A percentile compares a stretch with the other conserved stretches of the same genome.
Conservation (phyloP, 495 filamentous ascomycete genomes). For the Hyaloscypha finlandica region DNA sequence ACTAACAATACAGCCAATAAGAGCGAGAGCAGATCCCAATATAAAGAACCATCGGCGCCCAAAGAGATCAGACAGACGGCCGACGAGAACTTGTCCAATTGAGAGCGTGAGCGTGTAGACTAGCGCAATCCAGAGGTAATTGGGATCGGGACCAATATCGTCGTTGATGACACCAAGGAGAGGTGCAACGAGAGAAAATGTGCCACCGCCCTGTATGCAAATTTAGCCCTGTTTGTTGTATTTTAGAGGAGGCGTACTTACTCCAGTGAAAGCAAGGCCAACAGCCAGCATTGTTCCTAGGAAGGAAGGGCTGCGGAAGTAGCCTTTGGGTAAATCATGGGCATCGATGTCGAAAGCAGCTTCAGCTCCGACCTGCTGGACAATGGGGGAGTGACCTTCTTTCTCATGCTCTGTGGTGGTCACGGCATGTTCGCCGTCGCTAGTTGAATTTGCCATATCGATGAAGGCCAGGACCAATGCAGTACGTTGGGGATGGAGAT, state of each 20-base stretch:
- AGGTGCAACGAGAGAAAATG: slow-evolving; percentile 5
- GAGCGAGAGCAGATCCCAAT: slow-evolving; percentile 39
- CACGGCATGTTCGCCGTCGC: too few relatives aligned
- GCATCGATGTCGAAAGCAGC: neutral
- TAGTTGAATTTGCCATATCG: too few relatives aligned
- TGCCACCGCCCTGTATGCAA: neutral
- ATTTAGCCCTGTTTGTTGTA: neutral
- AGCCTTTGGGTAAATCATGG: slow-evolving; percentile 7
- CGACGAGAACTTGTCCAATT: slow-evolving; percentile 16
- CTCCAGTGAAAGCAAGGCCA: neutral
- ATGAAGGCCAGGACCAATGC: too few relatives aligned
- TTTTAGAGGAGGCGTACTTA: neutral
- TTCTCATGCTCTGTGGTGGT: too few relatives aligned
- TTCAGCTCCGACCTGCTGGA: too few relatives aligned
- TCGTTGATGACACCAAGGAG: slow-evolving; percentile 29
- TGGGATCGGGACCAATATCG: slow-evolving; percentile 39
- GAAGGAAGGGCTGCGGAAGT: slow-evolving; percentile 8
- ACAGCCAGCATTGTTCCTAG: slow-evolving; percentile 8
- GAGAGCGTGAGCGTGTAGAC: slow-evolving; percentile 38
- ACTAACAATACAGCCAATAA: slow-evolving; percentile 47
- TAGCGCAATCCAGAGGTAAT: slow-evolving; percentile 39
- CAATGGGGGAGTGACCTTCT: too few relatives aligned
- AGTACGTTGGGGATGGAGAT: too few relatives aligned
- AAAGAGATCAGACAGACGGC: slow-evolving; percentile 49
- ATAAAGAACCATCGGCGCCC: slow-evolving; percentile 55